phyloP scores from a whole-genome alignment of 163 green algal genomes.

The Volvox carteri region DNA sequence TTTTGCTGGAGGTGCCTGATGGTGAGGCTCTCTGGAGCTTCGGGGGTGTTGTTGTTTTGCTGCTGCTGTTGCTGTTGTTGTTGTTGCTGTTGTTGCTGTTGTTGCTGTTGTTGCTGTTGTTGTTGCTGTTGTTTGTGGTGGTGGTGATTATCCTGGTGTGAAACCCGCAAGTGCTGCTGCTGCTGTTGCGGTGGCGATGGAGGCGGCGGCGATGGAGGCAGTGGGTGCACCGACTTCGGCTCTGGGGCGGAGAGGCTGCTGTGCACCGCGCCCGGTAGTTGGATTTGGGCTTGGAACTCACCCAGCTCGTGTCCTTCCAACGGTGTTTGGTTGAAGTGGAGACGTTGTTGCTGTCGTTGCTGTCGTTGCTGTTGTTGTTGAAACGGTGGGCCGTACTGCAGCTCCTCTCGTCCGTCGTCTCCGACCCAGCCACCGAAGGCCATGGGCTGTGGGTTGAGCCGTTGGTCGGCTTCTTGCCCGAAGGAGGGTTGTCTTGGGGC shows the following conservation, averaged over 20 bases:
- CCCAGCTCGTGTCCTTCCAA: neutral
- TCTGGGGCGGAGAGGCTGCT: too few species aligned
- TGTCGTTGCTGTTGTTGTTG: neutral
- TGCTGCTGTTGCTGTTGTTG: neutral
- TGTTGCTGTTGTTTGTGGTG: neutral
- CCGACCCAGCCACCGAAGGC: neutral
- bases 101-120: conserved; percentile 6
- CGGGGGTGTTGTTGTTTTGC: neutral
- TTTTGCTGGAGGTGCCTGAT: neutral
- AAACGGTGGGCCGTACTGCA: neutral
- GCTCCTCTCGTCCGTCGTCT: neutral
- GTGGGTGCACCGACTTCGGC: too few species aligned
- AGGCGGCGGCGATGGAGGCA: too few species aligned
- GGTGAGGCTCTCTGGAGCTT: neutral
- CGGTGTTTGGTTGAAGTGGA: neutral
- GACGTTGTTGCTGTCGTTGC: neutral
- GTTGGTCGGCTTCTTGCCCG: neutral
- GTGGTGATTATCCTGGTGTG: too few species aligned
- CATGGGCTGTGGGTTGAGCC: neutral
- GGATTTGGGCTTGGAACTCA: too few species aligned
- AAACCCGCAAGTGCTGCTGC: neutral
- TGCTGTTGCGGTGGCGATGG: neutral
- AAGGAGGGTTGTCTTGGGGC: neutral
- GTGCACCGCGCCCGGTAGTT: too few species aligned
- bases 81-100: neutral